Evolutionary conservation across 2,329 filamentous ascomycete genomes (phyloP), one percentile per base, ranked within the genome.

Genomic region (Neofusicoccum laricinum): DNA sequence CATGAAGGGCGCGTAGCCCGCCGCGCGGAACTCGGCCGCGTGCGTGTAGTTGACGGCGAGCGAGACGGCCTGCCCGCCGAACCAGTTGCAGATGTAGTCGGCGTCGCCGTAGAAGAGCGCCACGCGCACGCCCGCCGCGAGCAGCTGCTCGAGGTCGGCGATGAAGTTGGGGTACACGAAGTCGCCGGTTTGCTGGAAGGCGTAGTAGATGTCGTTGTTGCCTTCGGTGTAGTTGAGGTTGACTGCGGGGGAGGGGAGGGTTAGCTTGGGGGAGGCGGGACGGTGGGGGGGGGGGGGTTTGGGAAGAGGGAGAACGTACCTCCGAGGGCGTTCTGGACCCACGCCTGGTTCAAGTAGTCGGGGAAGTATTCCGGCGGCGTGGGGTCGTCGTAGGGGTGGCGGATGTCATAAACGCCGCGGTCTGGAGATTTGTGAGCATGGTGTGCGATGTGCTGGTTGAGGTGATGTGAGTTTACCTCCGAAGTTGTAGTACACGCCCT

Each of bases 301-400:
- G n/a, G n/a, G n/a, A n/a, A n/a, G n/a, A 30, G 25, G 25, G 7
- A 30, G 25, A n/a, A 38, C n/a, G 34, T 49, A 61, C 58, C 58
- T 12, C 88, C 88, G 21, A 91, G 82, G 1, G 85, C 84, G 19
- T 83, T 72, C 66, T 86, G 84, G 1, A 90, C 80, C 5, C 73
- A 68, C 11, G 81, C 80, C 49, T 84, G 82, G 71, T 90, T 90
- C 61, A 93, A 81, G 73, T 89, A 92, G 43, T 87, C 82, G 19
- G 81, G 69, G 72, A 88, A 90, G 61, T 84, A 86, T 40, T 76
- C 77, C 0, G 86, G 81, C 2, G 90, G 89, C 66, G 89, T 89
- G 0, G 89, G 86, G 71, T 90, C 72, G 36, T 80, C 61, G 66
- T 69, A 75, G 14, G 82, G 79, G 61, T 87, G 83, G 5, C 87